phyloP scores from a whole-genome alignment of 495 filamentous ascomycete species.

The Trichoderma asperelloides region DNA sequence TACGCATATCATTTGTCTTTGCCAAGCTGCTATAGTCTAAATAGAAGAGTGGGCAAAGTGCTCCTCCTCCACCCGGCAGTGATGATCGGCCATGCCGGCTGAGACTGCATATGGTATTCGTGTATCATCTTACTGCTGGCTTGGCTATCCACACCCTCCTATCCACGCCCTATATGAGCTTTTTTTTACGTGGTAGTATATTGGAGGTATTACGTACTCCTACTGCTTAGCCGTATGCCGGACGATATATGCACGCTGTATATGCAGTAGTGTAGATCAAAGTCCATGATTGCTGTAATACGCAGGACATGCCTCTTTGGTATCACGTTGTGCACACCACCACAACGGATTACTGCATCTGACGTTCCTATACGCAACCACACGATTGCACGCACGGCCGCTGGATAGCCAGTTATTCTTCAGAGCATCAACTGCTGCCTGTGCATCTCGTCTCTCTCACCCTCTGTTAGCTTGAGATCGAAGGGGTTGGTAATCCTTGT shows the following conservation, averaged over 20 bases:
- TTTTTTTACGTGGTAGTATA: too few species aligned
- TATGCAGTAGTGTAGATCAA: background rate
- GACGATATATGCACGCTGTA: background rate
- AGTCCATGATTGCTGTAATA: background rate
- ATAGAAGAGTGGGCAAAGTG: background rate
- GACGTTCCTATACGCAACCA: background rate
- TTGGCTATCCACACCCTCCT: background rate
- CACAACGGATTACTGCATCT: background rate
- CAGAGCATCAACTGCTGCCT: background rate
- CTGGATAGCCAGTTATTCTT: background rate
- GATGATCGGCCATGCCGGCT: slow-evolving; percentile 5
- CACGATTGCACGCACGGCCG: background rate
- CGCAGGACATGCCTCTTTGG: background rate
- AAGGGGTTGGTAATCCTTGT: background rate
- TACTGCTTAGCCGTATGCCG: background rate
- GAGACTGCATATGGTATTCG: background rate
- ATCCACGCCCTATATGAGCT: background rate
- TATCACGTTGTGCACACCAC: too few species aligned
- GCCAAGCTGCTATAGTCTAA: background rate
- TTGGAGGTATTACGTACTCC: too few species aligned
- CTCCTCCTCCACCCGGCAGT: slow-evolving; percentile 2
- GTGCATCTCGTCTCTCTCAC: background rate
- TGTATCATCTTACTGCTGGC: background rate
- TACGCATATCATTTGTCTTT: background rate
- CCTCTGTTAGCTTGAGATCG: background rate